Evolutionary conservation across 768 basidiomycete species (phyloP).

Genomic region (Tylopilus felleus): DNA sequence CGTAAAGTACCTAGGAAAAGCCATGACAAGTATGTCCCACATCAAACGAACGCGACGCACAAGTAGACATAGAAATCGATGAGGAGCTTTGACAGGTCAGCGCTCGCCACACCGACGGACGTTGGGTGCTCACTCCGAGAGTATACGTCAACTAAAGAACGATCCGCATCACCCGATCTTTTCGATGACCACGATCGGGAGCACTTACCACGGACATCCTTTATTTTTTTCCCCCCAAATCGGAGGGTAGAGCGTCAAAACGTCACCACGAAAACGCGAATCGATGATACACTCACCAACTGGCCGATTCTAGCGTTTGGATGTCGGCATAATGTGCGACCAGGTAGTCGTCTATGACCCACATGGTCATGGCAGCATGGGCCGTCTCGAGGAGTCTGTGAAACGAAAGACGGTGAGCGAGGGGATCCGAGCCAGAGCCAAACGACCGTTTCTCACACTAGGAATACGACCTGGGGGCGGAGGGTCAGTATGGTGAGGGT

Average conservation of each 20-base stretch:
- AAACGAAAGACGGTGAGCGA: background rate
- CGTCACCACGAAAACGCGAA: background rate
- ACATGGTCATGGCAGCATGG: conserved; percentile 23
- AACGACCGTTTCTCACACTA: conserved; percentile 14
- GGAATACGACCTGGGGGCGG: conserved; percentile 18
- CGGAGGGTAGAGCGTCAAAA: background rate
- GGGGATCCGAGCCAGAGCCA: background rate
- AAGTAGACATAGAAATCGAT: conserved; percentile 29
- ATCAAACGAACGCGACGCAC: conserved; percentile 5
- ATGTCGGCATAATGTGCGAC: conserved; percentile 17
- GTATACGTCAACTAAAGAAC: conserved; percentile 18
- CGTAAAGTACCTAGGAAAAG: conserved; percentile 24
- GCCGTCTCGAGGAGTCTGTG: conserved; percentile 19
- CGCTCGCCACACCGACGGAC: background rate
- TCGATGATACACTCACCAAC: conserved; percentile 18
- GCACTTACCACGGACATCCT: conserved; percentile 21
- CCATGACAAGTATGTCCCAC: background rate
- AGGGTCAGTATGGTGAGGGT: background rate
- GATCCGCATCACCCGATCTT: background rate
- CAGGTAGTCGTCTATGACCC: conserved; percentile 25
- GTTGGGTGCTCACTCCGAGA: conserved; percentile 19
- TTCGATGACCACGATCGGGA: background rate
- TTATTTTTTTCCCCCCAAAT: background rate
- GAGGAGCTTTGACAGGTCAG: conserved; percentile 18
- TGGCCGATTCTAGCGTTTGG: conserved; percentile 7